phyloP scores from a whole-genome alignment of 1,139 yeast genomes.

The Kurtzmaniella natalensis region DNA sequence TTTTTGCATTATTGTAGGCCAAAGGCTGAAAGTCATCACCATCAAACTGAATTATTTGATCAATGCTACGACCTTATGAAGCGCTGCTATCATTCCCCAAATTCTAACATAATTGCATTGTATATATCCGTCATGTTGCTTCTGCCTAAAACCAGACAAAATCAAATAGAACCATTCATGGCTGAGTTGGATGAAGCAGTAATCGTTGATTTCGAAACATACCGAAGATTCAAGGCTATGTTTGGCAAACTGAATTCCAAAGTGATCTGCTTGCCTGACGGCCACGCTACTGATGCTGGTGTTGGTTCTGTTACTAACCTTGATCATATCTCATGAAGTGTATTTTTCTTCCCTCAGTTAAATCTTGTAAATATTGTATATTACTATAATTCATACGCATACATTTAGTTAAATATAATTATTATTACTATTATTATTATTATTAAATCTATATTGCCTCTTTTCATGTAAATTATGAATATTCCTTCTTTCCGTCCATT shows the following conservation, averaged over 20 bases:
- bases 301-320: too few relatives aligned
- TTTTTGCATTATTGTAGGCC: not conserved
- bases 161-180: conserved; percentile 1
- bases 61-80: not conserved
- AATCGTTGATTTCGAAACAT: not conserved
- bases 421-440: too few relatives aligned
- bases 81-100: not conserved
- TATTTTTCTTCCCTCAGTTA: too few relatives aligned
- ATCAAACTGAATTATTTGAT: not conserved
- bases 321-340: too few relatives aligned
- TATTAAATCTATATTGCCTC: not conserved
- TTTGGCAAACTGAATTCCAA: too few relatives aligned
- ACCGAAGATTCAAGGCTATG: not conserved
- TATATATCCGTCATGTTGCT: conserved; percentile 1
- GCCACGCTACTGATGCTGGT: too few relatives aligned
- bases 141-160: conserved; percentile 1
- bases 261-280: too few relatives aligned
- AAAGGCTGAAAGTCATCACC: not conserved
- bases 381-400: not conserved
- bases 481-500: too few relatives aligned
- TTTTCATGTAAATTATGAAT: too few relatives aligned
- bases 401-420: too few relatives aligned
- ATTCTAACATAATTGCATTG: not conserved
- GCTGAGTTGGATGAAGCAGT: not conserved
- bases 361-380: too few relatives aligned